Evolutionary conservation across 768 basidiomycete species (phyloP).

Genomic region (Auriculariales sp.): DNA sequence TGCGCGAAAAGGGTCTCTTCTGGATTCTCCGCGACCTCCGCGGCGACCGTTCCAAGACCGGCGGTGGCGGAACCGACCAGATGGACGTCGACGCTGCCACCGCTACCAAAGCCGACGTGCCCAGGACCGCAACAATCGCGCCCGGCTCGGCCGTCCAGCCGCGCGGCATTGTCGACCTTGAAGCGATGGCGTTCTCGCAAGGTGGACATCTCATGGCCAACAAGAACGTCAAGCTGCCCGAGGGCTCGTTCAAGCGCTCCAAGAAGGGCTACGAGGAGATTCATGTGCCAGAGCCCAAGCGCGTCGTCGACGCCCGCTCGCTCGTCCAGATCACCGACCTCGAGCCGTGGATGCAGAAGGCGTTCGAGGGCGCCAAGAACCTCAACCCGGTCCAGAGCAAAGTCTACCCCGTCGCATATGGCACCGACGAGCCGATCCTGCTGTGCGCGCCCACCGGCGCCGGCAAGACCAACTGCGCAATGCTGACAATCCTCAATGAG

Average conservation of each 20-base stretch:
- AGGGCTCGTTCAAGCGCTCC: constrained; percentile 92
- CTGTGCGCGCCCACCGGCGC: constrained; percentile 98
- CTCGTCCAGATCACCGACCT: constrained; percentile 56
- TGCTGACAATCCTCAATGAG: constrained; percentile 87
- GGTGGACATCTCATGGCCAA: constrained; percentile 97
- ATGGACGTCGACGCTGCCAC: constrained; percentile 69
- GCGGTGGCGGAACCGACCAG: constrained; percentile 30
- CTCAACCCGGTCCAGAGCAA: constrained; percentile 91
- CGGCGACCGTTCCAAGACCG: constrained; percentile 55
- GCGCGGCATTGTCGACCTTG: constrained; percentile 74
- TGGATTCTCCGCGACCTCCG: constrained; percentile 87
- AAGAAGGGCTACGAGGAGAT: constrained; percentile 98
- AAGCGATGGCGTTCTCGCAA: constrained; percentile 90
- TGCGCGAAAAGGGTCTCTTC: constrained; percentile 92
- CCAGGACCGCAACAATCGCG: constrained; percentile 73
- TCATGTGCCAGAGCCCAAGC: constrained; percentile 88
- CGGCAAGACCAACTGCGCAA: constrained; percentile 98
- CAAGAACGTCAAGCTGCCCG: constrained; percentile 94
- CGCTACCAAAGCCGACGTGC: constrained; percentile 27
- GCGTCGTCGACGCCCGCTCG: constrained; percentile 46
- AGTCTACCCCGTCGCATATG: constrained; percentile 84
- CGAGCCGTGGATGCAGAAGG: constrained; percentile 77
- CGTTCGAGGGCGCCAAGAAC: constrained; percentile 61
- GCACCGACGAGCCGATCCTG: constrained; percentile 85
- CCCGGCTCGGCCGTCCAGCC: constrained; percentile 83